Base-by-base conservation (phyloP, 2,329 filamentous ascomycete species). In the Monilinia fructicola region DNA sequence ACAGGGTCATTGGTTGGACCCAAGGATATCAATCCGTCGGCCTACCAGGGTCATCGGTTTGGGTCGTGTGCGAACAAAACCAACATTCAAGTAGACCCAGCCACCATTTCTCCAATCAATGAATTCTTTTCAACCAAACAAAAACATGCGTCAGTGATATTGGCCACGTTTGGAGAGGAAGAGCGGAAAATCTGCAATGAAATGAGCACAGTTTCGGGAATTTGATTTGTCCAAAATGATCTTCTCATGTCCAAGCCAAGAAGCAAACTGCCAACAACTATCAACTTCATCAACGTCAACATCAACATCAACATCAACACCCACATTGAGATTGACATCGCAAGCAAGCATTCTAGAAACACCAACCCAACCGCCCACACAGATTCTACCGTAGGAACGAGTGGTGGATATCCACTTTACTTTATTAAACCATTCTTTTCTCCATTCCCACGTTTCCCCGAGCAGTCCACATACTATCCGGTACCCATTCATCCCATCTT, bases 361-460 rank as follows among this genome's bases (percentile, higher is more conserved):
- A 10, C n/a, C 21, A 50, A 61, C 44, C 7, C 26, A 40, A 50
- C 50, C 26, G 28, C 21, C 44, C 26, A 40, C 10, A 16, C 21
- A 61, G 14, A 38, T 61, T 14, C 31, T 35, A 35, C 31, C 31
- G 31, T 35, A 61, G 31, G 9, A n/a, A 31, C 5, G 28, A 35
- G 31, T 42, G 12, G 40, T 61, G 46, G 23, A 38, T 61, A 50
- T 61, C 58, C 58, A 61, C 58, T 50, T 52, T 26, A 21, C 2
- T 35, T 35, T 35, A 35, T 35, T 40, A 50, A 50, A 26, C 14
- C 10, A 26, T 31, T 31, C 12, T n/a, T 52, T 50, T 61, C 58
- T 61, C 58, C 58, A 61, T 50, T 50, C 58, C 44, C 58, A 61
- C 58, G 58, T 61, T 61, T 61, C 44, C 44, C 58, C 44, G 58